Evolutionary conservation across 345 rosid species (phyloP).

Genomic region (Eucalyptus pauciflora): DNA sequence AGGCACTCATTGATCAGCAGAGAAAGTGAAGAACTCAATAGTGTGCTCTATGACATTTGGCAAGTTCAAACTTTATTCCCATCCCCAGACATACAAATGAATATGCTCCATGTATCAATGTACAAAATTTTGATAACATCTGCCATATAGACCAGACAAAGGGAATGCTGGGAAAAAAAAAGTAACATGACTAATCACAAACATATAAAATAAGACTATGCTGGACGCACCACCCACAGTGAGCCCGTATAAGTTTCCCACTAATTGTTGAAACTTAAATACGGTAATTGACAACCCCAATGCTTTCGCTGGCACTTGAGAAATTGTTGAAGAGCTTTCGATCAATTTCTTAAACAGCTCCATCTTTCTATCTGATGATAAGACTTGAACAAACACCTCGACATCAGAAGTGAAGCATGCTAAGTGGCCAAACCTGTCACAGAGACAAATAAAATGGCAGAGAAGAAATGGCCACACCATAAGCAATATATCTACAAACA

Average conservation of each 20-base stretch:
- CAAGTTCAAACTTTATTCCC: background rate
- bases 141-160: background rate
- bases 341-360: conserved; percentile 48
- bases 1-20: background rate
- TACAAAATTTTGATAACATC: background rate
- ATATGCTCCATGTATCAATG: background rate
- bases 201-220: background rate
- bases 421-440: conserved; percentile 84
- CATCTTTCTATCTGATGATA: conserved; percentile 41
- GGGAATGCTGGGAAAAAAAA: background rate
- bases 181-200: background rate
- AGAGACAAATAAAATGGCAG: background rate
- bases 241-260: conserved; percentile 35
- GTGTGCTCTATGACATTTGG: background rate
- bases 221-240: conserved; percentile 41
- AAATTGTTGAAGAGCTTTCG: conserved; percentile 16
- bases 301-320: conserved; percentile 35
- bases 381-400: conserved; percentile 57
- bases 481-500: background rate
- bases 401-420: conserved; percentile 83
- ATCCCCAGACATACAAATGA: background rate
- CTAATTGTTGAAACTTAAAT: conserved; percentile 58
- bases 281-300: conserved; percentile 70
- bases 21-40: background rate
- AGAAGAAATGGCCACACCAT: background rate